A percentile compares a stretch with the other conserved stretches of the same genome.
Conservation (phyloP, 2,329 filamentous ascomycete genomes). For the Allantophomopsis lycopodina region DNA sequence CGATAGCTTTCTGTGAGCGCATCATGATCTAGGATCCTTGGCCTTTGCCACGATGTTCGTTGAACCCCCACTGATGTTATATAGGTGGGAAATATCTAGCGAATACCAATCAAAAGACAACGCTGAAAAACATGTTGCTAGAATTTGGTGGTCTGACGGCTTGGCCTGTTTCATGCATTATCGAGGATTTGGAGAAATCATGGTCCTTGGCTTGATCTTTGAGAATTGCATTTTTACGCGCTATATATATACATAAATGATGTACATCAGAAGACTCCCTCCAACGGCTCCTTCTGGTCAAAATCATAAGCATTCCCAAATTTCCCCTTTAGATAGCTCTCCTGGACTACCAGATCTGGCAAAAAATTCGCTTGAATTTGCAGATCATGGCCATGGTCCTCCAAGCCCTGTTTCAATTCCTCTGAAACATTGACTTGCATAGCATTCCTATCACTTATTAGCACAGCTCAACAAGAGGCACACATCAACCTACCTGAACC, state of each 20-base stretch:
- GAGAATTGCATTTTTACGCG: no score
- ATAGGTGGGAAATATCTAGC: conserved; percentile 20
- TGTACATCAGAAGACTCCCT: conserved; percentile 3
- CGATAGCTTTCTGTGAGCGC: conserved; percentile 29
- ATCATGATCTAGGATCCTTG: not conserved
- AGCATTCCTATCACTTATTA: conserved; percentile 25
- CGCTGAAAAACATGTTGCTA: conserved; percentile 21
- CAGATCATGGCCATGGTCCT: conserved; percentile 23
- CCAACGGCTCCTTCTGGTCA: conserved; percentile 24
- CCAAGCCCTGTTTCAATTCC: conserved; percentile 30
- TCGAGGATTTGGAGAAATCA: conserved; percentile 15
- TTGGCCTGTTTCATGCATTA: conserved; percentile 24
- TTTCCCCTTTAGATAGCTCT: conserved; percentile 36
- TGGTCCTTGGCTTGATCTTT: conserved; percentile 10
- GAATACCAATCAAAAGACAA: conserved; percentile 14
- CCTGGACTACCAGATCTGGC: conserved; percentile 23
- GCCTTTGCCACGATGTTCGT: not conserved
- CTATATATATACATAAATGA: no score
- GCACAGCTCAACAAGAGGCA: not conserved
- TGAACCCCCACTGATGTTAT: not conserved
- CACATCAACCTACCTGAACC: conserved; percentile 5
- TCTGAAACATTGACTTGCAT: conserved; percentile 41
- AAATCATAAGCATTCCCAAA: conserved; percentile 53
- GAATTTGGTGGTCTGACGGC: conserved; percentile 15
- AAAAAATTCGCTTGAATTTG: conserved; percentile 37